Evolutionary conservation across 805 yeast species (phyloP), one percentile per base, ranked within the genome.

Genomic region (Metschnikowia hibisci): DNA sequence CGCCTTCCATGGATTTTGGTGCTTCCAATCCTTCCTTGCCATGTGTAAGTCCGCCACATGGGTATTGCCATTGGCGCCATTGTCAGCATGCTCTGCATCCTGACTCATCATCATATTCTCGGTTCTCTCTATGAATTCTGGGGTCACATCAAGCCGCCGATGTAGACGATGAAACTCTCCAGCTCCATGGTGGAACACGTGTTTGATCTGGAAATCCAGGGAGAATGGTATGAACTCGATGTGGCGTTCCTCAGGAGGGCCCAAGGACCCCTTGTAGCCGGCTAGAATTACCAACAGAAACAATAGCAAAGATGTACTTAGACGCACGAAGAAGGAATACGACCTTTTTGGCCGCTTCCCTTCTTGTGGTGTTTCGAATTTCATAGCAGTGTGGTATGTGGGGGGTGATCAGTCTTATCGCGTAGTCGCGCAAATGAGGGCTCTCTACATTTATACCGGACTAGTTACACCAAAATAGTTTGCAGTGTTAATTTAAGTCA

Each of bases 181-280:
- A 0, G 82, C 69, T 39, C 79, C 80, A 53, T 79, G 84, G 54
- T 82, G 87, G 53, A 66, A 79, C 4, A 82, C 72, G 54, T 82
- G 87, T 51, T 70, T 79, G 22, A 82, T 51, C 38, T 54, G 60
- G 52, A 67, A 57, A 23, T 34, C 37, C 39, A 35, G 39, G 13
- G 39, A 35, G 8, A n/a, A 28, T 22, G 29, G 6, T 14, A 11
- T 18, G 16, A n/a, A 6, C 25, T 35, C 39, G 9, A 32, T 35
- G 39, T 35, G 38, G 30, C 38, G 39, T 27, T 35, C 26, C n/a
- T 16, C 16, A 9, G 39, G 39, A 16, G 23, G 16, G 16, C 16
- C n/a, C 16, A n/a, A 31, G 6, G 27, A 32, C 16, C 18, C 6
- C n/a, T 12, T 15, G 39, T n/a, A 27, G 25, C 18, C n/a, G 10